Evolutionary conservation across 805 yeast genomes (phyloP).

Genomic region (Candida montana): DNA sequence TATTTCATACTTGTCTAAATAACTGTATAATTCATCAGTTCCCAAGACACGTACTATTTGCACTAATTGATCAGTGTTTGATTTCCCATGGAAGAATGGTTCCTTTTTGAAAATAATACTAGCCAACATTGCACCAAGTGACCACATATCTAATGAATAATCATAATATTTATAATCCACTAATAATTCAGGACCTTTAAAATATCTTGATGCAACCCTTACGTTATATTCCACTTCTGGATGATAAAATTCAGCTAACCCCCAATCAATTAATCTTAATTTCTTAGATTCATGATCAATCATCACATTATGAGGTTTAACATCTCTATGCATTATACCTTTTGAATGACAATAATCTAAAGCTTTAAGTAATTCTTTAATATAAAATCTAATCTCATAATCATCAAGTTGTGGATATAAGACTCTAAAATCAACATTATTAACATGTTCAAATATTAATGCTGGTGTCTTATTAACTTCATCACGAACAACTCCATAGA

Average conservation of each 20-base stretch:
- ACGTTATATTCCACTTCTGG: slow-evolving; percentile 87
- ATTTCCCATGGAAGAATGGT: slow-evolving; percentile 88
- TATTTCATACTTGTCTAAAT: slow-evolving; percentile 64
- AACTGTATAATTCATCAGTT: slow-evolving; percentile 64
- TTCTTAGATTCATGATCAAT: slow-evolving; percentile 65
- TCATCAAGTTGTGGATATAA: slow-evolving; percentile 77
- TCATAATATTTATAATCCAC: slow-evolving; percentile 82
- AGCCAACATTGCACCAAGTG: slow-evolving; percentile 87
- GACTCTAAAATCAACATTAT: slow-evolving; percentile 81
- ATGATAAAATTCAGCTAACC: slow-evolving; percentile 89
- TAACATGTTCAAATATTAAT: slow-evolving; percentile 76
- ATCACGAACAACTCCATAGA: slow-evolving; percentile 84
- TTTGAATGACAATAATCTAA: slow-evolving; percentile 85
- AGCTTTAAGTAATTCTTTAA: slow-evolving; percentile 76
- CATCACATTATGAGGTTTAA: slow-evolving; percentile 91
- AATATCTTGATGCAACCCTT: slow-evolving; percentile 86
- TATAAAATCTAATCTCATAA: slow-evolving; percentile 74
- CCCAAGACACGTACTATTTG: slow-evolving; percentile 87
- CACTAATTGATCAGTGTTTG: slow-evolving; percentile 87
- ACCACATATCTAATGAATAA: slow-evolving; percentile 86
- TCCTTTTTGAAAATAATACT: slow-evolving; percentile 84
- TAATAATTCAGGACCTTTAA: slow-evolving; percentile 86
- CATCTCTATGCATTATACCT: slow-evolving; percentile 95
- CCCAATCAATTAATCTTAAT: slow-evolving; percentile 88
- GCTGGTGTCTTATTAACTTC: slow-evolving; percentile 83